These are phyloP conservation scores for Eutypella sp. DNA, from an alignment of 2,329 filamentous ascomycete species.

Conservation along the genomic window DNA sequence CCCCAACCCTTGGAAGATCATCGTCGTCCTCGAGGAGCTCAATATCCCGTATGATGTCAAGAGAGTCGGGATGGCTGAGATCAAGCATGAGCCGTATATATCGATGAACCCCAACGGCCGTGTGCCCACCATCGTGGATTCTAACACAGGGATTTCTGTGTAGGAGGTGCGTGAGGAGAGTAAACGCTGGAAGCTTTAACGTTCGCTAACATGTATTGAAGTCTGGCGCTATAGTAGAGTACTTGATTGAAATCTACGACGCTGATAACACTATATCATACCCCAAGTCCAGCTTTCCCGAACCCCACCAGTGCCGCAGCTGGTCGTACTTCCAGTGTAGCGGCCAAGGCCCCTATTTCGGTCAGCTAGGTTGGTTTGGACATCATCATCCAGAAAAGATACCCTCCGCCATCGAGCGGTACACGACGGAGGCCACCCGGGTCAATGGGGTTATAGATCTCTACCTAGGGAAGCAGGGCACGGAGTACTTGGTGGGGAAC, in stretches of 20 bases:
- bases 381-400: constrained; percentile 37
- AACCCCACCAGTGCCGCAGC: background rate
- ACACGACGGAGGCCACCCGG: constrained; percentile 37
- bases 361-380: constrained; percentile 39
- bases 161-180: background rate
- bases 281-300: background rate
- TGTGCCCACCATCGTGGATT: background rate
- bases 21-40: background rate
- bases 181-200: too few species aligned
- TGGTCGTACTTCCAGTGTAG: constrained; percentile 32
- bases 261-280: background rate
- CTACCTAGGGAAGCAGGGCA: background rate
- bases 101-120: background rate
- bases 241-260: background rate
- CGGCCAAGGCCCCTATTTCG: constrained; percentile 45
- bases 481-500: background rate
- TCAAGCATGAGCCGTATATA: background rate
- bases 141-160: background rate
- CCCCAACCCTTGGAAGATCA: background rate
- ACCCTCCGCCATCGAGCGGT: constrained; percentile 37
- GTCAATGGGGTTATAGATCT: constrained; percentile 16
- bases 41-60: background rate
- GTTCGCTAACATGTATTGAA: background rate
- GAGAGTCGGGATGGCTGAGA: background rate
- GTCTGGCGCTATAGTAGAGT: background rate